phyloP scores from a whole-genome alignment of 1,139 yeast species.

The Yamadazyma diddensiae region DNA sequence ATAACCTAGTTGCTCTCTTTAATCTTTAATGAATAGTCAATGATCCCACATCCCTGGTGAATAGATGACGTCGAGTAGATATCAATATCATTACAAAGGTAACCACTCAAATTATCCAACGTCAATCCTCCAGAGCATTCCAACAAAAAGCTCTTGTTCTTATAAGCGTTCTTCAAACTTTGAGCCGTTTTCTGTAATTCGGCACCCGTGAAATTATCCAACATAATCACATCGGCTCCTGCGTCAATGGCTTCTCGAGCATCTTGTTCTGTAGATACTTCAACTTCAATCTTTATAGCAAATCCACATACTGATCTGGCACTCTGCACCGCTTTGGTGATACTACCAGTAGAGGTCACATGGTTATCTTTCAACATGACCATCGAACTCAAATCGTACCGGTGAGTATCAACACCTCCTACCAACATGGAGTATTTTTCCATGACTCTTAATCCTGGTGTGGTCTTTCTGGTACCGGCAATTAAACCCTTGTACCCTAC shows the following conservation, averaged over 20 bases:
- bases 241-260: slow-evolving; percentile 91
- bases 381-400: slow-evolving; percentile 91
- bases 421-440: slow-evolving; percentile 95
- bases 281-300: slow-evolving; percentile 88
- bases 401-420: slow-evolving; percentile 91
- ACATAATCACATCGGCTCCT: slow-evolving; percentile 95
- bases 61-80: slow-evolving; percentile 90
- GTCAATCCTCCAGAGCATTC: slow-evolving; percentile 94
- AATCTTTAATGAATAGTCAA: slow-evolving; percentile 84
- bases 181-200: slow-evolving; percentile 66
- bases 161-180: slow-evolving; percentile 57
- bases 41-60: slow-evolving; percentile 81
- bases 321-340: slow-evolving; percentile 72
- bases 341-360: slow-evolving; percentile 88
- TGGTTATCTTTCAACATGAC: slow-evolving; percentile 96
- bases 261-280: slow-evolving; percentile 77
- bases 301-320: slow-evolving; percentile 88
- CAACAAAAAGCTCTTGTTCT: slow-evolving; percentile 54
- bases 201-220: slow-evolving; percentile 79
- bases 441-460: slow-evolving; percentile 84
- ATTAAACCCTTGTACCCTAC: slow-evolving; percentile 80
- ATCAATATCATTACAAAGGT: slow-evolving; percentile 77
- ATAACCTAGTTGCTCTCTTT: slow-evolving; percentile 28
- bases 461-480: slow-evolving; percentile 98
- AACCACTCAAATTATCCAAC: slow-evolving; percentile 59